These are phyloP conservation scores for Mycosphaerella arachidis DNA, from an alignment of 2,329 filamentous ascomycete genomes.

Conservation along the genomic window DNA sequence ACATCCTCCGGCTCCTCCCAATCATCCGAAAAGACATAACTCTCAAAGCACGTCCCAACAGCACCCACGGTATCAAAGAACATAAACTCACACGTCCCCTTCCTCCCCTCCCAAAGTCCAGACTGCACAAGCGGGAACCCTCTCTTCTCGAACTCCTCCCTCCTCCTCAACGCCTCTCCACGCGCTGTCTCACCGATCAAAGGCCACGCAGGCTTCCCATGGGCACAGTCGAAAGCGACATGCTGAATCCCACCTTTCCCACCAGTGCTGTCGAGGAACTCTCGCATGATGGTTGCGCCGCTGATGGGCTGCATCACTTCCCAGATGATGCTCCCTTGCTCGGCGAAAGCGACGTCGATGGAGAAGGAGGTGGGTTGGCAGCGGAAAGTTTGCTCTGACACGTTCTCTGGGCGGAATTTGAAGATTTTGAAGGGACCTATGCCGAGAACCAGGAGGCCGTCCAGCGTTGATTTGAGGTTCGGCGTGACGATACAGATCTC, in stretches of 20 bases:
- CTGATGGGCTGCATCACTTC: slow-evolving; percentile 10
- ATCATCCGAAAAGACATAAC: slow-evolving; percentile 13
- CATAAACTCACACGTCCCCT: slow-evolving; percentile 10
- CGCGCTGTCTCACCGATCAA: slow-evolving; percentile 3
- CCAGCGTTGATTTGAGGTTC: slow-evolving; percentile 1
- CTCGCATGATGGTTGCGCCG: slow-evolving; percentile 8
- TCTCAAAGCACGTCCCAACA: slow-evolving; percentile 11
- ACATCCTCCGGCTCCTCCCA: slow-evolving; percentile 15
- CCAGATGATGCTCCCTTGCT: slow-evolving; percentile 7
- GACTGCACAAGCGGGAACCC: slow-evolving; percentile 7
- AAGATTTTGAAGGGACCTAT: slow-evolving; percentile 14
- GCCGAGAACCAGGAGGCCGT: slow-evolving; percentile 3
- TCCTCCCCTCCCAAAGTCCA: slow-evolving; percentile 10
- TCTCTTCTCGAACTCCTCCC: slow-evolving; percentile 6
- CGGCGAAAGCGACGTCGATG: slow-evolving; percentile 9
- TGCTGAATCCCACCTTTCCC: slow-evolving; percentile 13
- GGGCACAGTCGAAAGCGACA: slow-evolving; percentile 9
- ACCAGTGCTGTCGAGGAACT: slow-evolving; percentile 6
- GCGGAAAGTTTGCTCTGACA: slow-evolving; percentile 3
- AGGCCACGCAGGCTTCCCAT: not conserved
- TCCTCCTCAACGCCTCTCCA: slow-evolving; percentile 4
- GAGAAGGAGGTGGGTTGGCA: not conserved
- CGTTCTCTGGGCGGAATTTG: slow-evolving; percentile 6
- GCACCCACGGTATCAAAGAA: slow-evolving; percentile 8
- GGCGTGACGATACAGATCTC: slow-evolving; percentile 13